Conservation (phyloP, 2,329 filamentous ascomycete genomes). For the Aotearoamyces nothofagi region DNA sequence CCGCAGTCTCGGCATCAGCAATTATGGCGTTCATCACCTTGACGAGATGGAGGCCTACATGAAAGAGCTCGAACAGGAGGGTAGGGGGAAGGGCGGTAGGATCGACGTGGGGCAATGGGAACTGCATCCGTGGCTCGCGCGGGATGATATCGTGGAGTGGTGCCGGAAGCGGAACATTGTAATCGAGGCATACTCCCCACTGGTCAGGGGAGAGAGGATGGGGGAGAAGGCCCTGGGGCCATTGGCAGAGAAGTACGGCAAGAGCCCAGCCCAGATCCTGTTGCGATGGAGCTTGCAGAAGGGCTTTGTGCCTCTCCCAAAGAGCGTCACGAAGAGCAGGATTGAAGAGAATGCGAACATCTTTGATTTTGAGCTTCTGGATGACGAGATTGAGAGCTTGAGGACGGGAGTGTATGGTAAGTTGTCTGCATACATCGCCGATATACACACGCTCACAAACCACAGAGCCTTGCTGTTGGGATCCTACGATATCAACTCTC, state of each 20-base stretch:
- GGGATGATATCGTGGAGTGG: conserved; percentile 71
- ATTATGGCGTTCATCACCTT: conserved; percentile 48
- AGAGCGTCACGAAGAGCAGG: conserved; percentile 52
- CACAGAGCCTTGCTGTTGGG: conserved; percentile 41
- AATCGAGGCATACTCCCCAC: conserved; percentile 46
- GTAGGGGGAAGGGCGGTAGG: conserved; percentile 50
- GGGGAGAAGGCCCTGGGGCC: conserved; percentile 49
- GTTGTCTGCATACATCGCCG: too few relatives aligned
- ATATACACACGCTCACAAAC: too few relatives aligned
- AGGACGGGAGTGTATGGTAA: conserved; percentile 35
- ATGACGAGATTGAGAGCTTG: conserved; percentile 34
- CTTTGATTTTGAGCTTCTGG: conserved; percentile 38
- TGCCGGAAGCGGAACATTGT: conserved; percentile 46
- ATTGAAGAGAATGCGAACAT: conserved; percentile 47
- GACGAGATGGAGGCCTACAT: conserved; percentile 44
- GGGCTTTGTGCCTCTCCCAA: conserved; percentile 56
- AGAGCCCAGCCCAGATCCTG: conserved; percentile 62
- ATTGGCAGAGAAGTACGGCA: conserved; percentile 57
- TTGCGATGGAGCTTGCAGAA: conserved; percentile 74
- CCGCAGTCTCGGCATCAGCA: conserved; percentile 46
- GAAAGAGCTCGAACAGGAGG: conserved; percentile 43
- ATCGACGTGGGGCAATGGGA: conserved; percentile 81
- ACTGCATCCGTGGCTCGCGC: conserved; percentile 73
- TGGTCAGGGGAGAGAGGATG: conserved; percentile 53
- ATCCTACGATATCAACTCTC: conserved; percentile 33